These are phyloP conservation scores for Leccinum fuscescens DNA, from an alignment of 1,284 basidiomycete species.

Conservation along the genomic window DNA sequence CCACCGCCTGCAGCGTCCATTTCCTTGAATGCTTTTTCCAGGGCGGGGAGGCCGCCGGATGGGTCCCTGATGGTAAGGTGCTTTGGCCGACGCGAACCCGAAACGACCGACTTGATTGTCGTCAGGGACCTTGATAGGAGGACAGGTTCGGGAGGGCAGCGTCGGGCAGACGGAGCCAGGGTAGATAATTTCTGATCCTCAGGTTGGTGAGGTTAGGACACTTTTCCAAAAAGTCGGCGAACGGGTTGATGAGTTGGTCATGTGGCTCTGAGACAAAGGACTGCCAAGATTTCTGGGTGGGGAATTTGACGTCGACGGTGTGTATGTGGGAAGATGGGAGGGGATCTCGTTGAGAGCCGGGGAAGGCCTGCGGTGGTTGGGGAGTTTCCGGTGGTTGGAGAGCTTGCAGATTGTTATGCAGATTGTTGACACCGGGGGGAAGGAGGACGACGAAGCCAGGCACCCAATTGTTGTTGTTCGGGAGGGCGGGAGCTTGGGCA, in stretches of 20 bases:
- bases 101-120: conserved; percentile 28
- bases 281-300: conserved; percentile 34
- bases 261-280: conserved; percentile 28
- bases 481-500: not conserved
- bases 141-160: conserved; percentile 30
- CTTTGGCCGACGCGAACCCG: conserved; percentile 14
- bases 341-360: conserved; percentile 16
- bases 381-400: conserved; percentile 8
- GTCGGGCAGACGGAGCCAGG: conserved; percentile 27
- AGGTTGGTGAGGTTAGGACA: conserved; percentile 24
- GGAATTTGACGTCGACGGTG: conserved; percentile 37
- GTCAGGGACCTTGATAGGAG: conserved; percentile 33
- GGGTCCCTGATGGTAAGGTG: conserved; percentile 29
- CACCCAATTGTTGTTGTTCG: conserved; percentile 4
- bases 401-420: not conserved
- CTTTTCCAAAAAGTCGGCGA: conserved; percentile 26
- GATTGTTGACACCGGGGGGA: conserved; percentile 10
- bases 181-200: conserved; percentile 28
- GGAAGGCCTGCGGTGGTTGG: not conserved
- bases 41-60: conserved; percentile 20
- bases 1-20: conserved; percentile 18
- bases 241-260: conserved; percentile 27
- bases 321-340: conserved; percentile 34
- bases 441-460: conserved; percentile 17
- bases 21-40: conserved; percentile 32